Percentiles rank a stretch among this genome's conserved stretches.
Conservation (phyloP, 305 asterid species). For the Fraxinus angustifolia region DNA sequence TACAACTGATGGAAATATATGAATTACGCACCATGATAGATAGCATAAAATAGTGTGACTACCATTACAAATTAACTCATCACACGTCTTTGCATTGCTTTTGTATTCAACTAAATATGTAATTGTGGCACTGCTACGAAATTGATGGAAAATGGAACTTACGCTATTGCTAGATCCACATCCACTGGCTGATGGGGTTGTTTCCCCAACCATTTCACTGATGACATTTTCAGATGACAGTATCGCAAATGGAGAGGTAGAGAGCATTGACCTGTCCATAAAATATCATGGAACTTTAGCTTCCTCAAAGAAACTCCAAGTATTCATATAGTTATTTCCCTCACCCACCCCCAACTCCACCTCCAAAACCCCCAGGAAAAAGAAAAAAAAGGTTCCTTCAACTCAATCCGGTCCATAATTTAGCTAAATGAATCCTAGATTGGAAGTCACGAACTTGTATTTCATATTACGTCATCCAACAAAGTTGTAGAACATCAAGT, state of each 20-base stretch:
- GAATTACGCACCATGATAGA: not conserved
- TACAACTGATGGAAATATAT: not conserved
- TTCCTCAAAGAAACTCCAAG: not conserved
- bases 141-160: not conserved
- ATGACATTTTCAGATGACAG: slow-evolving; percentile 2
- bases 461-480: not conserved
- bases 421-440: not conserved
- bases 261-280: not conserved
- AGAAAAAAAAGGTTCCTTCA: not conserved
- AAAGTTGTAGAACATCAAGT: not conserved
- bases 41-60: not conserved
- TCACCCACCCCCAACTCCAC: not conserved
- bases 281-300: not conserved
- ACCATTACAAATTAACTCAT: not conserved
- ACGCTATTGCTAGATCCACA: not conserved
- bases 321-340: not conserved
- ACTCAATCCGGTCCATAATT: not conserved
- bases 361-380: not conserved
- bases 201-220: not conserved
- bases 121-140: not conserved
- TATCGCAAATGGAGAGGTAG: not conserved
- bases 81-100: not conserved
- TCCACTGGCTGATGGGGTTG: not conserved
- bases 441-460: not conserved
- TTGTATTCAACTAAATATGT: not conserved